Evolutionary conservation across 257 asterid genomes (phyloP).

Genomic region (Solanum acaule): DNA sequence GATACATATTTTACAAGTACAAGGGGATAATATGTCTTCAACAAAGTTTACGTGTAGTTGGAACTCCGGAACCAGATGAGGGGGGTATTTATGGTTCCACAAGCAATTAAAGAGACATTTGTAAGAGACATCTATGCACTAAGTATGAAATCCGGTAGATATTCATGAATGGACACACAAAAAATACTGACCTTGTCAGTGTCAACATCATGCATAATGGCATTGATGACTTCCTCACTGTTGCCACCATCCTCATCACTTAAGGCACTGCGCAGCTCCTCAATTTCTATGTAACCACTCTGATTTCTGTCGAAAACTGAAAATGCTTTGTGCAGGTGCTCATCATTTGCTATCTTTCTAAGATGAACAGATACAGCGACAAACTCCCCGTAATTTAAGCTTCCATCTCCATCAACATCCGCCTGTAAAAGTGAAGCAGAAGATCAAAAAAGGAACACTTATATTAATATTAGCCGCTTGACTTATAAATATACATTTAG

Average conservation of each 20-base stretch:
- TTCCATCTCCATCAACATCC: slow-evolving; percentile 51
- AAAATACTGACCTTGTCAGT: slow-evolving; percentile 39
- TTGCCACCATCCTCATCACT: slow-evolving; percentile 39
- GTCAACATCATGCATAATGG: slow-evolving; percentile 58
- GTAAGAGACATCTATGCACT: background rate
- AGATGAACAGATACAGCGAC: slow-evolving; percentile 51
- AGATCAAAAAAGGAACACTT: background rate
- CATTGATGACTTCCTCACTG: slow-evolving; percentile 41
- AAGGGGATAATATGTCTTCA: background rate
- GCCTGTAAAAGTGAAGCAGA: slow-evolving; percentile 20
- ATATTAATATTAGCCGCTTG: background rate
- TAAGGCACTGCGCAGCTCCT: slow-evolving; percentile 45
- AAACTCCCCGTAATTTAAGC: slow-evolving; percentile 42
- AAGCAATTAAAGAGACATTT: background rate
- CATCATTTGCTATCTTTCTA: slow-evolving; percentile 50
- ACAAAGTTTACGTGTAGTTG: background rate
- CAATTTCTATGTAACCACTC: slow-evolving; percentile 51
- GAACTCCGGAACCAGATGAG: background rate
- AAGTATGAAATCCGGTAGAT: background rate
- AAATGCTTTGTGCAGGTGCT: slow-evolving; percentile 55
- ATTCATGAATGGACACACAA: background rate
- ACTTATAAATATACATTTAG: background rate
- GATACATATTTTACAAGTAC: background rate
- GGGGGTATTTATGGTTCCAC: background rate
- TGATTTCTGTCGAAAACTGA: slow-evolving; percentile 38